Evolutionary conservation across 768 basidiomycete genomes (phyloP), one percentile per base, ranked within the genome.

Genomic region (Termitomyces sp.): DNA sequence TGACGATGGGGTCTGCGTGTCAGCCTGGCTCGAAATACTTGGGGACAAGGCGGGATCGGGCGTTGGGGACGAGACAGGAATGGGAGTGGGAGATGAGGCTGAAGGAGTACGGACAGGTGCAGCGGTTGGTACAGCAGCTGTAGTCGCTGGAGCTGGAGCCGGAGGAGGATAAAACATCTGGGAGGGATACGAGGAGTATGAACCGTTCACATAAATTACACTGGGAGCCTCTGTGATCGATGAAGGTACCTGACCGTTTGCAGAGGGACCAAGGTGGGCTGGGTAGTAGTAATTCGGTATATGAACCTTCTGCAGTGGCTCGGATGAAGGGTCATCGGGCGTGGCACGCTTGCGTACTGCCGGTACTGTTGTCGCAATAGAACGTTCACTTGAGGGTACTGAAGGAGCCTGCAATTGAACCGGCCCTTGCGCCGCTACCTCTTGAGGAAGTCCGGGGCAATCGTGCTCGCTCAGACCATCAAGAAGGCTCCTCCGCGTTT

Each of bases 381-480:
- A 22, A 18, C 45, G 41, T n/a, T 55, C 41, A 44, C 13, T 41
- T 32, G 55, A 52, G n/a, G 55, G 36, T 0, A 60, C 47, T 11
- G 56, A n/a, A n/a, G 55, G 47, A 16, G 35, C 18, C n/a, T 46
- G 57, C 9, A n/a, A 32, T 22, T 47, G 51, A 11, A 49, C 33
- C 7, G 52, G 48, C 9, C 60, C 43, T 65, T 86, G 85, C 49
- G 78, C 60, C 26, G 75, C 69, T 4, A 88, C 67, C 64, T 89
- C 87, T 16, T 84, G 81, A 0, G 70, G 69, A 20, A 89, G 74
- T 20, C 81, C 78, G 0, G 73, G 65, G 58, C 87, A 88, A 46
- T 87, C 82, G 2, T 74, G 75, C 57, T 88, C 85, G 22, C 68
- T 61, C 1, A 88, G 69, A 3, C 82, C 83, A 5, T 84, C 78